A percentile compares a stretch with the other conserved stretches of the same genome.
Evolutionary conservation across 345 rosid species (phyloP).

Genomic region (Crucihimalaya himalaica): DNA sequence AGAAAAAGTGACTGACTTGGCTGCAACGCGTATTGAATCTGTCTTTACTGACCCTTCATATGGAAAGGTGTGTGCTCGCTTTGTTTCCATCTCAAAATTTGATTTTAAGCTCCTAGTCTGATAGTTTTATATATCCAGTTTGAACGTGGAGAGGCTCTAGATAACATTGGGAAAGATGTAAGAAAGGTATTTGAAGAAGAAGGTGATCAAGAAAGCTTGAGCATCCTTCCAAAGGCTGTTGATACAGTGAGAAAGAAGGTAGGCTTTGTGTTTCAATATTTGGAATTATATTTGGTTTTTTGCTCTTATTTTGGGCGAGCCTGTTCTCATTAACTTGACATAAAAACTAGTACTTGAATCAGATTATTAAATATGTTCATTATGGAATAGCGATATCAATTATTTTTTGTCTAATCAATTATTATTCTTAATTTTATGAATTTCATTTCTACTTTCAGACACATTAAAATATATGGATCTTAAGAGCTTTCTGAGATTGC

Average conservation of each 20-base stretch:
- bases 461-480: neutral
- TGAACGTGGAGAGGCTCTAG: conserved; percentile 97
- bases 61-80: conserved; percentile 67
- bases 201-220: conserved; percentile 83
- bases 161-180: conserved; percentile 72
- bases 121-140: conserved; percentile 51
- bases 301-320: conserved; percentile 13
- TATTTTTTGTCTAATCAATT: neutral
- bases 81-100: conserved; percentile 22
- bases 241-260: conserved; percentile 94
- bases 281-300: conserved; percentile 4
- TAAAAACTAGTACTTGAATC: conserved; percentile 8
- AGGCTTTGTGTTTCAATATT: conserved; percentile 10
- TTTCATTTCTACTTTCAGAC: conserved; percentile 4
- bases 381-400: neutral
- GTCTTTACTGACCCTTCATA: conserved; percentile 81
- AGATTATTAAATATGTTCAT: neutral
- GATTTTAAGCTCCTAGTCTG: conserved; percentile 1
- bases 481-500: conserved; percentile 8
- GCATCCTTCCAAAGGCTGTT: conserved; percentile 72
- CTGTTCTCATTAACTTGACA: conserved; percentile 1
- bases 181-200: conserved; percentile 71
- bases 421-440: no score
- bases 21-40: conserved; percentile 73
- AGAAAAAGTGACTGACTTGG: conserved; percentile 66